A percentile compares a stretch with the other conserved stretches of the same genome.
phyloP scores from a whole-genome alignment of 2,329 filamentous ascomycete species.

The Corynespora cassiicola region DNA sequence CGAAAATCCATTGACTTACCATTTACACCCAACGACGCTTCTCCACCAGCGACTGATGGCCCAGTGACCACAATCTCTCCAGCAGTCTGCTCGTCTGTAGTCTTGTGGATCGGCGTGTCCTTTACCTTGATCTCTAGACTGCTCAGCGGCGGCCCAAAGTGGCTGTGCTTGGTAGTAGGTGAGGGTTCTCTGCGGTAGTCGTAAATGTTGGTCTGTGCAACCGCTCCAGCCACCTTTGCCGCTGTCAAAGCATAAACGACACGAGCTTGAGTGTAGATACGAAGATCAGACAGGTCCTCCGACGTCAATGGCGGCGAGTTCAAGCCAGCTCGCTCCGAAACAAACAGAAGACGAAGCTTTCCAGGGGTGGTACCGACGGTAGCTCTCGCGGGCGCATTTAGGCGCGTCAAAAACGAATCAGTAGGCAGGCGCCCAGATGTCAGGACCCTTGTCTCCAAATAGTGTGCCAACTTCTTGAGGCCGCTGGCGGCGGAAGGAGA shows the following conservation, averaged over 20 bases:
- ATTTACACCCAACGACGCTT: conserved; percentile 67
- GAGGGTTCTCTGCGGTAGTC: conserved; percentile 73
- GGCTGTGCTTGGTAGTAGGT: conserved; percentile 54
- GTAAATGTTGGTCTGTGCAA: conserved; percentile 85
- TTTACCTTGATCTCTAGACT: conserved; percentile 79
- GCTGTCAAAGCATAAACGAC: conserved; percentile 86
- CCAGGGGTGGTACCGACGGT: conserved; percentile 68
- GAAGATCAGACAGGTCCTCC: conserved; percentile 76
- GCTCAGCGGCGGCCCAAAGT: conserved; percentile 84
- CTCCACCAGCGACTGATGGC: conserved; percentile 73
- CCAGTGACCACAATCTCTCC: conserved; percentile 74
- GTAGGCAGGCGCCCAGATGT: conserved; percentile 77
- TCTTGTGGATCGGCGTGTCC: conserved; percentile 66
- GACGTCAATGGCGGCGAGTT: conserved; percentile 70
- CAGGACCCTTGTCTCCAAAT: conserved; percentile 73
- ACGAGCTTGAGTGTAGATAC: conserved; percentile 79
- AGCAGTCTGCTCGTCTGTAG: conserved; percentile 61
- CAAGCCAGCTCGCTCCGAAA: conserved; percentile 74
- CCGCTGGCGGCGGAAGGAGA: conserved; percentile 65
- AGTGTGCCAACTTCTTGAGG: conserved; percentile 72
- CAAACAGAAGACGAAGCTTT: conserved; percentile 81
- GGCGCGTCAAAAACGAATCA: conserved; percentile 66
- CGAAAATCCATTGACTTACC: conserved; percentile 20
- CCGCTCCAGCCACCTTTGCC: conserved; percentile 82
- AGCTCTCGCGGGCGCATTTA: conserved; percentile 67